phyloP scores from a whole-genome alignment of 176 grass and related monocot genomes.

The Urochloa ruziziensis region DNA sequence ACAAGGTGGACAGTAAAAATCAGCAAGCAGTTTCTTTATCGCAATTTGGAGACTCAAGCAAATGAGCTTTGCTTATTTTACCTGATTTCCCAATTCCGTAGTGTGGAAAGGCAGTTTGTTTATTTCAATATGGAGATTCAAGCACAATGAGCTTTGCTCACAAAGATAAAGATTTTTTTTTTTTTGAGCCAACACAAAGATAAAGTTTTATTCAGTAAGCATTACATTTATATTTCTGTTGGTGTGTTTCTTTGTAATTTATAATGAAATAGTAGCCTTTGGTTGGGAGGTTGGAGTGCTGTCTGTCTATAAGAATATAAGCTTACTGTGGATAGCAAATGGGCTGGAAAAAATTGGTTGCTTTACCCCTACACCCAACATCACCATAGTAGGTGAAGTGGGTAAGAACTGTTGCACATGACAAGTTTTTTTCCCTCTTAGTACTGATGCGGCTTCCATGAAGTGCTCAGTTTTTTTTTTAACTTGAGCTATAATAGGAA shows the following conservation, averaged over 20 bases:
- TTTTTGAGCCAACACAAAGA: too few relatives aligned
- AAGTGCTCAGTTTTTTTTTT: neutral
- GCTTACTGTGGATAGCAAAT: neutral
- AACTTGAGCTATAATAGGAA: neutral
- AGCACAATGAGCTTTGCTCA: neutral
- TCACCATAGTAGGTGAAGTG: neutral
- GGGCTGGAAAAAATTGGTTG: neutral
- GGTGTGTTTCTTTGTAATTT: neutral
- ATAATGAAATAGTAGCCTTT: neutral
- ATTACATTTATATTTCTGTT: neutral
- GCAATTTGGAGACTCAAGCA: neutral
- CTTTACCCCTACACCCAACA: neutral
- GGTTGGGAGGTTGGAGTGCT: neutral
- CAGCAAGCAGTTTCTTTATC: neutral
- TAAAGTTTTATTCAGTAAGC: neutral
- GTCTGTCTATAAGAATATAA: neutral
- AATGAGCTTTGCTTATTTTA: conserved; percentile 1
- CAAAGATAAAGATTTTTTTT: neutral
- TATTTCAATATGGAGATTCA: neutral
- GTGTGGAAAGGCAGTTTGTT: neutral
- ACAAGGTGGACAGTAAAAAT: neutral
- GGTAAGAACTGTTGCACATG: neutral
- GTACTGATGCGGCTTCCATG: conserved; percentile 1
- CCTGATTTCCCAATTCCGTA: neutral
- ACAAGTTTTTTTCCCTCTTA: neutral